Conservation (phyloP, 164 flowering plant genomes). For the Aristolochia californica region DNA sequence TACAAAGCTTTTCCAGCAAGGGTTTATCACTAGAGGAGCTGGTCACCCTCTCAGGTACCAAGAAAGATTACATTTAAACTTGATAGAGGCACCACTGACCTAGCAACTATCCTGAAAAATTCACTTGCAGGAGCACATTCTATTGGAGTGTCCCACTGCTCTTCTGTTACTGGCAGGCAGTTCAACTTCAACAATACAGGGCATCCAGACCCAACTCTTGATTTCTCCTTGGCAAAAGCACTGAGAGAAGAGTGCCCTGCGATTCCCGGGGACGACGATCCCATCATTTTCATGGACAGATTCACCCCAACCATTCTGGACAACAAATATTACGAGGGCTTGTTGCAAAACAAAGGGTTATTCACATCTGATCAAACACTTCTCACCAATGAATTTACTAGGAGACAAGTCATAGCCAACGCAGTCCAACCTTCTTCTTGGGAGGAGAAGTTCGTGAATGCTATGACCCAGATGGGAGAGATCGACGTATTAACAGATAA, state of each 20-base stretch:
- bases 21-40: constrained; percentile 19
- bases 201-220: constrained; percentile 19
- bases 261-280: not conserved
- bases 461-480: constrained; percentile 32
- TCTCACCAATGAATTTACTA: constrained; percentile 14
- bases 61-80: no score
- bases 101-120: no score
- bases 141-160: constrained; percentile 21
- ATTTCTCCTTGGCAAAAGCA: constrained; percentile 4
- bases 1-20: constrained; percentile 6
- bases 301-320: constrained; percentile 18
- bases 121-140: constrained; percentile 20
- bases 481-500: constrained; percentile 20
- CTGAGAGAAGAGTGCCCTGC: constrained; percentile 13
- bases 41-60: constrained; percentile 22
- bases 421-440: constrained; percentile 9
- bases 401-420: constrained; percentile 9
- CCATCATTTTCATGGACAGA: constrained; percentile 16
- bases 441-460: constrained; percentile 16
- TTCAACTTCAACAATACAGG: constrained; percentile 15
- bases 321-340: constrained; percentile 16
- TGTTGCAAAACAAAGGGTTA: constrained; percentile 22
- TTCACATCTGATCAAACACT: constrained; percentile 25
- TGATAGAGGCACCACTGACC: no score
- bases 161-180: constrained; percentile 13